Base-by-base conservation (phyloP, 495 filamentous ascomycete species). In the Talaromyces ruber region DNA sequence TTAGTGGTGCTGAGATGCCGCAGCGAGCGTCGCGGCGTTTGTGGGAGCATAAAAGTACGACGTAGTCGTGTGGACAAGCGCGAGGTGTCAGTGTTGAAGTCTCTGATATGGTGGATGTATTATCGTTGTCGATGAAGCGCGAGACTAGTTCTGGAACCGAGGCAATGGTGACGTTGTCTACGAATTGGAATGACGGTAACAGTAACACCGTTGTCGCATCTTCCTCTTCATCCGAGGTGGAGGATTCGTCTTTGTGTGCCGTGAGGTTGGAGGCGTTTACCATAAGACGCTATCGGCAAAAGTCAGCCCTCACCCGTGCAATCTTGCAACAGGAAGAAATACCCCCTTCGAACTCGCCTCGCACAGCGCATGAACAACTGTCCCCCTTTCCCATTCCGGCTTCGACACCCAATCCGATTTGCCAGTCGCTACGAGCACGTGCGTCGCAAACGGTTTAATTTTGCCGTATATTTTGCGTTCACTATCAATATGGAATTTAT, bases 41-140 rank as follows among this genome's bases (percentile, higher is more conserved):
- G 71, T 98, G 94, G 6, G 90, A 95, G 78, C 94, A 98, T 47
- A 98, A 84, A n/a, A 98, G 85, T 65, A 98, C 88, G 50, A 97
- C 81, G 65, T 87, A 89, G 64, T 85, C 81, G 74, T 97, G 91
- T 11, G 88, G 86, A 61, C 86, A 94, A 1, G 88, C 82, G 2
- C 86, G 85, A 8, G 85, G 80, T 28, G 73, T 64, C 45, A 76
- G 65, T 18, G 54, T 78, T 7, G 70, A 61, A 14, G 21, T 25
- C n/a, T 24, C 21, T 63, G 71, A 50, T 68, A 50, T 28, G 5
- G 51, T 4, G 21, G 60, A 50, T 37, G 52, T 57, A 22, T 62
- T 43, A 32, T 70, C 70, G 6, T 34, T 68, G 18, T 90, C 86
- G 72, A 97, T 82, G 70, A 85, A 88, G 60, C 79, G 72, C 21